Evolutionary conservation across 768 basidiomycete species (phyloP), one percentile per base, ranked within the genome.

Genomic region (Mycena capillaripes): DNA sequence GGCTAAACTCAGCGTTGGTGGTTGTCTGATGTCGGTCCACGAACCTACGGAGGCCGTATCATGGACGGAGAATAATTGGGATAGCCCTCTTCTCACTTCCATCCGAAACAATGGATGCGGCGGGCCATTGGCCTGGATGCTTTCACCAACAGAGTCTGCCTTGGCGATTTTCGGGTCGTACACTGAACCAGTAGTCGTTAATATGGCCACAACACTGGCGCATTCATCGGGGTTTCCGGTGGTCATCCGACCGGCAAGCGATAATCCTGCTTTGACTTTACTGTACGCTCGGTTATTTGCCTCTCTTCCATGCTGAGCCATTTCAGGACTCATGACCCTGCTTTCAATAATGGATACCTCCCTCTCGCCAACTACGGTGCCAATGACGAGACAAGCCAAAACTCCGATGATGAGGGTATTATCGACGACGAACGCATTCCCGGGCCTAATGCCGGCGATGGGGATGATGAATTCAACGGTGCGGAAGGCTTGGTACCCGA

Each of bases 21-120:
- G 64, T 7, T 66, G 50, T 19, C 27, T 34, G 34, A n/a, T 57
- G 10, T 66, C 65, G 0, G 11, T 66, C 19, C 30, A 66, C 12
- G 55, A 56, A 19, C 65, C 65, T 9, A 8, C 3, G 25, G 42
- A 23, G 11, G 65, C 65, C 8, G 29, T 16, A 2, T 2, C n/a
- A 7, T 66, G 65, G 65, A 44, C 57, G 16, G 65, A 66, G 23
- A 11, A 56, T 0, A 42, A 57, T 23, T 66, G 65, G 65, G 42
- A 30, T 1, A 9, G 46, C 27, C 53, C 42, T 57, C n/a, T 66
- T 16, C 4, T 66, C 16, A 7, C 27, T 4, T 66, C 65, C n/a
- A 23, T 66, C 21, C 53, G 17, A 4, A 19, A 56, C 2, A 25
- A n/a, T 21, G 48, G 48, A 9, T 61, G 34, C 9, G 48, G 27